Conservation (phyloP, 2,329 filamentous ascomycete genomes). For the Metarhizium sp. region DNA sequence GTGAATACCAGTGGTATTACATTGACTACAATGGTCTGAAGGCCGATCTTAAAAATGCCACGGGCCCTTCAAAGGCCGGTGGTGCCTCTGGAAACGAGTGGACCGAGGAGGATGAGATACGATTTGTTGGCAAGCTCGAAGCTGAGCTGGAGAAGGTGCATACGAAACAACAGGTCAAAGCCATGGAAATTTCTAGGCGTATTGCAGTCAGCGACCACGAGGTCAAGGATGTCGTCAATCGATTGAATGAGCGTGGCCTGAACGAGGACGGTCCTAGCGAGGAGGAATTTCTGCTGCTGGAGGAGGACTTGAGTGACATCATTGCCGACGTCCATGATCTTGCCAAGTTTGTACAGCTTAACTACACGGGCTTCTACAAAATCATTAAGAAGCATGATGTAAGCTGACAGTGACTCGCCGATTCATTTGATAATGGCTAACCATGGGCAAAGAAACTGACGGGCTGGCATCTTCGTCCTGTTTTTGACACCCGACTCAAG, state of each 20-base stretch:
- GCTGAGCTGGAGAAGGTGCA: conserved; percentile 94
- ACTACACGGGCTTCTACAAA: conserved; percentile 99
- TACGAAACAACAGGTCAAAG: conserved; percentile 94
- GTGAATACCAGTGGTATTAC: conserved; percentile 97
- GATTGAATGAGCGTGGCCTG: conserved; percentile 55
- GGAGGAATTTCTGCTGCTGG: conserved; percentile 87
- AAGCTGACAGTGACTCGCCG: conserved; percentile 21
- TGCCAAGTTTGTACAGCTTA: conserved; percentile 95
- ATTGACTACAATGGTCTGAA: conserved; percentile 96
- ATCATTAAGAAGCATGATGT: conserved; percentile 99
- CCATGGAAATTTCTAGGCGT: conserved; percentile 85
- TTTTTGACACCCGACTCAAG: conserved; percentile 91
- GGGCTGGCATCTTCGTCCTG: conserved; percentile 82
- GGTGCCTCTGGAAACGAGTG: conserved; percentile 51
- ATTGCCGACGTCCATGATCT: conserved; percentile 98
- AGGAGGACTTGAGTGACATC: conserved; percentile 93
- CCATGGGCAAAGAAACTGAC: conserved; percentile 67
- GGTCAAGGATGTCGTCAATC: conserved; percentile 76
- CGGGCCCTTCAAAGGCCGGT: conserved; percentile 36
- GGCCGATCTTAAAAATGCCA: conserved; percentile 68
- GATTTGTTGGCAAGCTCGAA: conserved; percentile 81
- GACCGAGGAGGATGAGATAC: conserved; percentile 85
- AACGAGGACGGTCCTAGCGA: conserved; percentile 59
- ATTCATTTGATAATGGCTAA: background rate
- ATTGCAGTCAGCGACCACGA: conserved; percentile 84